Base-by-base conservation (phyloP, 768 basidiomycete genomes). In the Kondoa malvinella region DNA sequence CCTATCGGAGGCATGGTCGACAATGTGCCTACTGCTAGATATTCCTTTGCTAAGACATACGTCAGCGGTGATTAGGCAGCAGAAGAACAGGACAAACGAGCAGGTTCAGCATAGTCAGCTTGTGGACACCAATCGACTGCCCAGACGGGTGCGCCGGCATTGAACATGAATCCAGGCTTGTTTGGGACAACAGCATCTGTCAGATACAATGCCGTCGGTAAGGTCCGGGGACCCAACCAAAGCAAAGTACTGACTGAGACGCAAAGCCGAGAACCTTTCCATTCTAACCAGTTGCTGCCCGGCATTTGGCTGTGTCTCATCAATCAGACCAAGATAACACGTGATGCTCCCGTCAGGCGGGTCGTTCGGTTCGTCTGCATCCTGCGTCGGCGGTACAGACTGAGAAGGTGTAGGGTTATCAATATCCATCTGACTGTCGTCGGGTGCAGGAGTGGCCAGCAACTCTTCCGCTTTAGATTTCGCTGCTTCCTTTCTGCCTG, bases 51-150 rank as follows among this genome's bases (percentile, higher is more conserved):
- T 33, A 75, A 77, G 59, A 25, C 21, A n/a, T 25, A 14, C 31
- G 60, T 2, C 33, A 29, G 32, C 40, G 61, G 30, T 32, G 2
- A n/a, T 56, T 40, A 25, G 30, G 14, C 17, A 21, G 4, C 30
- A 60, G 30, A 29, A 40, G 15, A 16, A 29, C 16, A 58, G 61
- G 64, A 74, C 81, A 72, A 72, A 87, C 87, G 75, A 61, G 78
- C 70, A 2, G 57, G 63, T 50, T 84, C 80, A 62, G 85, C 84
- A 34, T 81, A 78, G 26, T 80, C 77, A 69, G 86, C 81, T 27
- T 86, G 83, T 1, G 95, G 94, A 76, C 91, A 92, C 92, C 92
- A 97, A 71, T 92, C 90, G 34, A 94, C 74, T 1, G 85, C 89
- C 85, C 87, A 89, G n/a, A 89, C 87, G 0, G 89, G 87, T 1